Conservation (phyloP, 176 grass and related monocot genomes). For the Eleusine indica region DNA sequence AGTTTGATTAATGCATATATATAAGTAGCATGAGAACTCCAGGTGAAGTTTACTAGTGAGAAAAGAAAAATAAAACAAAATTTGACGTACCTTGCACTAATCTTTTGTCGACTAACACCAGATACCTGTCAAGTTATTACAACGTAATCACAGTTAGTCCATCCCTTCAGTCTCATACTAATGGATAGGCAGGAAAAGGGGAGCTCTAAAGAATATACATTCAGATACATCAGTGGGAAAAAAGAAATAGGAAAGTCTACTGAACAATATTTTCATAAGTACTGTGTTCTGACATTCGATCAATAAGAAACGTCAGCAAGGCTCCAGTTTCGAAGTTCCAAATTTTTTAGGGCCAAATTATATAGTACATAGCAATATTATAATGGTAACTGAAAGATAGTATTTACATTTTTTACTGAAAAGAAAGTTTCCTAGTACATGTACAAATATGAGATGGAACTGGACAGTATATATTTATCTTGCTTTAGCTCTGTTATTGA, state of each 20-base stretch:
- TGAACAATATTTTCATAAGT: background rate
- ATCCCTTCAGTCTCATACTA: background rate
- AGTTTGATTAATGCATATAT: conserved; percentile 9
- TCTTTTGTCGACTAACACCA: conserved; percentile 29
- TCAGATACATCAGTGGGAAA: background rate
- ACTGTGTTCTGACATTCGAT: background rate
- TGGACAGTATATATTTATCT: no score
- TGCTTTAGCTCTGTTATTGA: no score
- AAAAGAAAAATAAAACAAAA: background rate
- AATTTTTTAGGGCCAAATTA: no score
- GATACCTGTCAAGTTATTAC: conserved; percentile 42
- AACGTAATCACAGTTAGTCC: conserved; percentile 24
- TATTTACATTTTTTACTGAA: no score
- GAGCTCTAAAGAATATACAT: no score
- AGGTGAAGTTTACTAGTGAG: background rate
- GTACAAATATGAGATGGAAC: no score
- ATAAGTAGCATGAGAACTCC: background rate
- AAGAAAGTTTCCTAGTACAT: no score
- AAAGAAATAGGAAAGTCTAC: background rate
- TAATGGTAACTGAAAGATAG: no score
- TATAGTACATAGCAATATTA: no score
- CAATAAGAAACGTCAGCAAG: background rate
- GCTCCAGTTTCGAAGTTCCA: background rate
- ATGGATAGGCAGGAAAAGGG: background rate
- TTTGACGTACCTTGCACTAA: conserved; percentile 37